Evolutionary conservation across 2,329 filamentous ascomycete species (phyloP).

Genomic region (Ceratocystis eucalypticola): DNA sequence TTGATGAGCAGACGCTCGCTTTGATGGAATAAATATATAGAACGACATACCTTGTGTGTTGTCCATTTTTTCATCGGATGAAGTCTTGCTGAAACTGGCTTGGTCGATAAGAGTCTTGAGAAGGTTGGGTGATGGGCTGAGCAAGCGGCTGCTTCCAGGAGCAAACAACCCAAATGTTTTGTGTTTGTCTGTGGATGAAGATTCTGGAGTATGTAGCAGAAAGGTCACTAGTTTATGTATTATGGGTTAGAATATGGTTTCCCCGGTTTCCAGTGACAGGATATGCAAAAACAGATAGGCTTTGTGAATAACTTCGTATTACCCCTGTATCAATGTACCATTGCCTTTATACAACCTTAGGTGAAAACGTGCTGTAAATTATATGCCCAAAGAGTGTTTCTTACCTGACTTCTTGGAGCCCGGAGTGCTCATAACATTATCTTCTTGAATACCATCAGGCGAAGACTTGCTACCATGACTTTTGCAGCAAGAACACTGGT

Average conservation of each 20-base stretch:
- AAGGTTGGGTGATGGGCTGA: not conserved
- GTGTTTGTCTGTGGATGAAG: constrained; percentile 11
- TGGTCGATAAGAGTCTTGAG: constrained; percentile 13
- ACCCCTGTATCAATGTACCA: no score
- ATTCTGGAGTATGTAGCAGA: not conserved
- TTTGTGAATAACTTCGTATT: no score
- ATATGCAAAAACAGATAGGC: not conserved
- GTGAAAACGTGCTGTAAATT: not conserved
- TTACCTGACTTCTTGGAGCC: constrained; percentile 1
- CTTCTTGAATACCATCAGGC: not conserved
- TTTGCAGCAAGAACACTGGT: not conserved
- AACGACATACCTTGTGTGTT: not conserved
- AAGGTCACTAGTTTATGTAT: not conserved
- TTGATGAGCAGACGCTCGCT: not conserved
- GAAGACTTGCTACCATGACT: not conserved
- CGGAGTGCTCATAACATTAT: not conserved
- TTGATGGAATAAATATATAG: not conserved
- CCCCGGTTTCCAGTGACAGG: not conserved
- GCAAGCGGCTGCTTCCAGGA: not conserved
- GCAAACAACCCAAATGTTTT: constrained; percentile 9
- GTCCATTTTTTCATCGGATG: not conserved
- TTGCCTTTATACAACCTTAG: not conserved
- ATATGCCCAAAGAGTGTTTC: not conserved
- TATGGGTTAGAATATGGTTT: not conserved
- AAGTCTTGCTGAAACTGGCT: constrained; percentile 6